Evolutionary conservation across 2,329 filamentous ascomycete species (phyloP), one percentile per base, ranked within the genome.

Genomic region (Aspergillus transmontanensis): DNA sequence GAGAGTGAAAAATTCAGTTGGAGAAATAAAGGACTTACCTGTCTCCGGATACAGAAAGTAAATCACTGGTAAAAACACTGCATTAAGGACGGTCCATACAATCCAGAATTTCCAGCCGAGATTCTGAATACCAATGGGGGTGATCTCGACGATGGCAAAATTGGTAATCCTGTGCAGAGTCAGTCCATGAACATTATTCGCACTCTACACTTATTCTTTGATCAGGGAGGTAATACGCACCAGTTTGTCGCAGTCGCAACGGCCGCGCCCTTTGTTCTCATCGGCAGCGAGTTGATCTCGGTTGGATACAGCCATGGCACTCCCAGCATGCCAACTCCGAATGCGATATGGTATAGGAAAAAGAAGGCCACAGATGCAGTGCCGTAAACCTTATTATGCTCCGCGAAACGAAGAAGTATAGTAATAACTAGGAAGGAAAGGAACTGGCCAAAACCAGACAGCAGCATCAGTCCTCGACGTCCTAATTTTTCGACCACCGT

Each of bases 41-140:
- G 75, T 77, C 48, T 78, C 74, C 0, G 76, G 75, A 50, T 78
- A 78, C 36, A 78, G 68, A 54, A 78, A 73, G 67, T 83, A 83
- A 11, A 83, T 75, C 10, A 81, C 76, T 0, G 83, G 83, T 0
- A 86, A 73, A 66, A 85, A 85, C 3, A 71, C 68, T 6, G 75
- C 79, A 63, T 84, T 83, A 67, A 81, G 75, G 2, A 81, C 72
- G 0, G 73, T 78, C 78, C 77, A 82, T 19, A 80, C 78, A 53
- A 83, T 80, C 69, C 79, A 82, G 65, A 80, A 71, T 39, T 19
- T 19, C 36, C 36, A 39, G 3, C 46, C 46, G 11, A 50, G 16
- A 14, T 28, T 50, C 10, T 50, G 46, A 12, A 50, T 50, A 1
- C 46, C 46, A 28, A 50, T 50, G 4, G 46, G 26, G 9, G 46